These are phyloP conservation scores for Podaxis pistillaris DNA, from an alignment of 768 basidiomycete genomes.

Conservation along the genomic window DNA sequence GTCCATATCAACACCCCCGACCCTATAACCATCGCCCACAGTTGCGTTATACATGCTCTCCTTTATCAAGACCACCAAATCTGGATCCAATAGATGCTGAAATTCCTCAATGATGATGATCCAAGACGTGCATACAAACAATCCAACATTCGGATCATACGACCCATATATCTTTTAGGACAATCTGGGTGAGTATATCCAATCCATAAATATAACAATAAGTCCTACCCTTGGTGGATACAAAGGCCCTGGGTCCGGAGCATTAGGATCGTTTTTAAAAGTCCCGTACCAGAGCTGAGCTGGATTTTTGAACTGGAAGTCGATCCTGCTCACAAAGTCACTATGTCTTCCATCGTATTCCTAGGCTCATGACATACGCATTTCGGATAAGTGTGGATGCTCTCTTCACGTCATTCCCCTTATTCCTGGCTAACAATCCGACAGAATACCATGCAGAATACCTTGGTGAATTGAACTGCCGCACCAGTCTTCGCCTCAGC, in stretches of 20 bases:
- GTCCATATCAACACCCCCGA: constrained; percentile 28
- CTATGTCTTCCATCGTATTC: neutral
- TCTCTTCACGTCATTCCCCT: constrained; percentile 20
- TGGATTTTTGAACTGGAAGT: constrained; percentile 25
- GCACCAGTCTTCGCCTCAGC: neutral
- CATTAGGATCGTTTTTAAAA: constrained; percentile 18
- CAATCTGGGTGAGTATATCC: neutral
- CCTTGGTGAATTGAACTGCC: constrained; percentile 26
- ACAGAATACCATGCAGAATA: constrained; percentile 32
- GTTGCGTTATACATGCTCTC: constrained; percentile 32
- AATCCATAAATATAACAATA: neutral
- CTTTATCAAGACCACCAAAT: constrained; percentile 24
- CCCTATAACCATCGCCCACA: constrained; percentile 30
- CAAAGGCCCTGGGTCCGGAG: constrained; percentile 17
- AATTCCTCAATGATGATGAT: constrained; percentile 32
- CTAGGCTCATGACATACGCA: constrained; percentile 18
- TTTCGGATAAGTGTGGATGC: constrained; percentile 23
- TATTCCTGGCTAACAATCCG: constrained; percentile 27
- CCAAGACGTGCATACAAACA: constrained; percentile 30
- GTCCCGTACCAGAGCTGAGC: constrained; percentile 29
- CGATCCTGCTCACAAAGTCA: neutral
- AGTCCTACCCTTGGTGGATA: constrained; percentile 16
- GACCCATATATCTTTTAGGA: constrained; percentile 19
- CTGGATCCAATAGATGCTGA: constrained; percentile 24
- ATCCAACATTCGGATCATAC: constrained; percentile 26